Evolutionary conservation across 495 filamentous ascomycete species (phyloP), one percentile per base, ranked within the genome.

Genomic region (Halenospora varia): DNA sequence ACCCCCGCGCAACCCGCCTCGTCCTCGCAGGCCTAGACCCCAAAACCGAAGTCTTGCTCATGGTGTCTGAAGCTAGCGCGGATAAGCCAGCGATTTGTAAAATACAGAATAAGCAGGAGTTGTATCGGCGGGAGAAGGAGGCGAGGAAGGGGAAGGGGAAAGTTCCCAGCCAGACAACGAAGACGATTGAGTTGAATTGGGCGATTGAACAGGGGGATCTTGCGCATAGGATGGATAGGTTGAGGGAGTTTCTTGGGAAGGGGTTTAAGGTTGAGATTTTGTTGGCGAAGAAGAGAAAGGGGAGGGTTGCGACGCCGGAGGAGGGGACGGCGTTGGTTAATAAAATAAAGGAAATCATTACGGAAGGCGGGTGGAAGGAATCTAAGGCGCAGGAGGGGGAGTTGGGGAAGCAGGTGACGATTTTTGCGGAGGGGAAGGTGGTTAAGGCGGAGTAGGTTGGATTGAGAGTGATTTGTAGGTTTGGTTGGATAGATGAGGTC

Each of bases 181-280:
- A 96, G 75, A 83, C 87, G 66, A 66, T 96, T 15, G 91, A 96
- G 73, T 22, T 96, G 59, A 90, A 90, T 70, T 96, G 91, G 91
- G 83, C 86, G 23, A 91, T 93, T 60, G 83, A 82, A 53, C 60
- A 67, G 10, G 75, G 88, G 68, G 88, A 92, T 70, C 70, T 91
- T 22, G 62, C 62, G 2, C 84, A 88, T 66, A 78, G 82, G 48
- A 53, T 88, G 62, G 74, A 75, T 45, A 77, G 82, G 69, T 60
- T 92, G 66, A 70, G 71, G 49, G 71, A 62, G 46, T 92, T 92
- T 59, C 61, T 92, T 60, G 67, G 67, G 8, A 85, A 88, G 61
- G 88, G 88, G 2, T 65, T 72, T 29, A 77, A 68, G 63, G 87
- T 92, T 35, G 81, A 88, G 62, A 59, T 92, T 11, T 48, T 82